Conservation (phyloP, 106 monocot genomes). For the Ottelia alismoides region DNA sequence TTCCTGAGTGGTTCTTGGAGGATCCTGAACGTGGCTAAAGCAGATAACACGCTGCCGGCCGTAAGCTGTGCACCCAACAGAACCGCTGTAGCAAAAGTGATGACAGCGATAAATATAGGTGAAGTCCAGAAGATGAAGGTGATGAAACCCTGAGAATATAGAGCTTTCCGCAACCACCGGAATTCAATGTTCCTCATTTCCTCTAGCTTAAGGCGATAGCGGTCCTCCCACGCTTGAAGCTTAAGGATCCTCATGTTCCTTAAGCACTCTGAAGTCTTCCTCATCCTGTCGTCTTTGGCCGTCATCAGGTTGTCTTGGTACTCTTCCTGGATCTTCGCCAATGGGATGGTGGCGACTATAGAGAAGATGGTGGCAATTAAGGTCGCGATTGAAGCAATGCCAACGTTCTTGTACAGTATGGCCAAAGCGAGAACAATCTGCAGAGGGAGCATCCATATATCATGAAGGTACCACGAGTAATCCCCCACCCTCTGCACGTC, state of each 20-base stretch:
- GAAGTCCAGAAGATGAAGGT: slow-evolving; percentile 97
- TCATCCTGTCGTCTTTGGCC: slow-evolving; percentile 96
- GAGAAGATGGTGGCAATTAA: slow-evolving; percentile 62
- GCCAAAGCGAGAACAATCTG: slow-evolving; percentile 29
- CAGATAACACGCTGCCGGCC: slow-evolving; percentile 82
- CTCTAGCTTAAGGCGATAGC: slow-evolving; percentile 56
- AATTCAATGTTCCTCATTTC: slow-evolving; percentile 85
- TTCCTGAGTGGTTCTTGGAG: slow-evolving; percentile 94
- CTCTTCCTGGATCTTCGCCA: slow-evolving; percentile 79
- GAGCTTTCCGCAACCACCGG: slow-evolving; percentile 59
- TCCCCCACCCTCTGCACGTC: slow-evolving; percentile 87
- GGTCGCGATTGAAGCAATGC: slow-evolving; percentile 62
- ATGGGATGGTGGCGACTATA: slow-evolving; percentile 68
- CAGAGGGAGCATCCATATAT: slow-evolving; percentile 81
- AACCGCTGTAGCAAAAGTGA: slow-evolving; percentile 80
- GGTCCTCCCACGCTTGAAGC: slow-evolving; percentile 95
- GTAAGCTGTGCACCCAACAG: slow-evolving; percentile 69
- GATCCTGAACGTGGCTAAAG: slow-evolving; percentile 87
- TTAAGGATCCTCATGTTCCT: slow-evolving; percentile 97
- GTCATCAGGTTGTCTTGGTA: slow-evolving; percentile 89
- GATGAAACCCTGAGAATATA: slow-evolving; percentile 75
- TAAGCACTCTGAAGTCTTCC: slow-evolving; percentile 87
- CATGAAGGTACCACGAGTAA: slow-evolving; percentile 85
- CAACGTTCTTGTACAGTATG: slow-evolving; percentile 84
- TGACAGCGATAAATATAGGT: slow-evolving; percentile 82